A percentile compares a stretch with the other conserved stretches of the same genome.
These are phyloP conservation scores for Aspergillus brasiliensis DNA, from an alignment of 2,329 filamentous ascomycete genomes.

Conservation along the genomic window DNA sequence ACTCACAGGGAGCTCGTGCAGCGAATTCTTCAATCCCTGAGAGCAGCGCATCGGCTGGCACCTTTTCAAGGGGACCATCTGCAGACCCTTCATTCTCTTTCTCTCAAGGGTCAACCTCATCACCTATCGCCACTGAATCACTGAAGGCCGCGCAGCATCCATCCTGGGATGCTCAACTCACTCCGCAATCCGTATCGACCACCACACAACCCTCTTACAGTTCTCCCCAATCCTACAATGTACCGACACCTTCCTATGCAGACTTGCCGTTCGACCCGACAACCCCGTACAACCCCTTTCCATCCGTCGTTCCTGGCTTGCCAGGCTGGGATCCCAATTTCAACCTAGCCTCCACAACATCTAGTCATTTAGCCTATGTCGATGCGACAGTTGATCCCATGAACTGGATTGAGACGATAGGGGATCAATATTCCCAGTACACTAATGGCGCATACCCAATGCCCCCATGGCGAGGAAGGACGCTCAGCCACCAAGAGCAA, in stretches of 20 bases:
- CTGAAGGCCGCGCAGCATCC: slow-evolving; percentile 23
- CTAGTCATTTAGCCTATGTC: slow-evolving; percentile 38
- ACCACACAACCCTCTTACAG: slow-evolving; percentile 24
- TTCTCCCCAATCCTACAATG: slow-evolving; percentile 21
- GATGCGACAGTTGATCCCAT: slow-evolving; percentile 41
- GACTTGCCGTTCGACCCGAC: slow-evolving; percentile 38
- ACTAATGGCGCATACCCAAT: slow-evolving; percentile 49
- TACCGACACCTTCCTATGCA: slow-evolving; percentile 23
- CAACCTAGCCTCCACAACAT: slow-evolving; percentile 39
- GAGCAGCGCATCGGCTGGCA: slow-evolving; percentile 30
- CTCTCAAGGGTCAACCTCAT: slow-evolving; percentile 19
- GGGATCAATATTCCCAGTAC: slow-evolving; percentile 51
- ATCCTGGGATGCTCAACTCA: slow-evolving; percentile 21
- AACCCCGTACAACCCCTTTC: slow-evolving; percentile 44
- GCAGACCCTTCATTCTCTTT: slow-evolving; percentile 33
- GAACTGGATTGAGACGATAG: slow-evolving; percentile 47
- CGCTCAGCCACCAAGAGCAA: slow-evolving; percentile 77
- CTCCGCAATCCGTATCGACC: slow-evolving; percentile 13
- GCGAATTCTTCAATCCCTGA: slow-evolving; percentile 31
- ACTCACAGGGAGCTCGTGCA: slow-evolving; percentile 35
- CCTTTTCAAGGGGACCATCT: slow-evolving; percentile 39
- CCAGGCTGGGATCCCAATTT: slow-evolving; percentile 47
- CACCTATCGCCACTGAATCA: slow-evolving; percentile 17
- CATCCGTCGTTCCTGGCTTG: slow-evolving; percentile 43
- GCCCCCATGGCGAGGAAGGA: slow-evolving; percentile 60